Conservation (phyloP, 2,329 filamentous ascomycete species). For the Xylaria multiplex region DNA sequence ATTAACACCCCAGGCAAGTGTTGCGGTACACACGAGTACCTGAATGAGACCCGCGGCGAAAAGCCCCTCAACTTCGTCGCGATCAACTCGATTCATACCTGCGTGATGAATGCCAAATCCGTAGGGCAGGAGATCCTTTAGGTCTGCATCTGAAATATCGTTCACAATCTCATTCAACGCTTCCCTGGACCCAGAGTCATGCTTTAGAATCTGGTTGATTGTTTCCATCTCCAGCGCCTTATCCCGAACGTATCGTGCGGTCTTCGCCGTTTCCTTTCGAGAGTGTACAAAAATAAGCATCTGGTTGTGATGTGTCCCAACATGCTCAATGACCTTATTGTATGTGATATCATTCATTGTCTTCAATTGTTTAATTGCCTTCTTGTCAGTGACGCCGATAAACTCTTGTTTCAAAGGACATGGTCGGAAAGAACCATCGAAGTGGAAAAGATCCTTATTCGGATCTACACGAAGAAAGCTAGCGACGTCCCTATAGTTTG, state of each 20-base stretch:
- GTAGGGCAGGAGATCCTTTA: conserved; percentile 95
- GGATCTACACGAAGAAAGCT: conserved; percentile 93
- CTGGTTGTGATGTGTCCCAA: conserved; percentile 91
- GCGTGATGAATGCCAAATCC: conserved; percentile 99
- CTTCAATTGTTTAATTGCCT: conserved; percentile 98
- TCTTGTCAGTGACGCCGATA: conserved; percentile 95
- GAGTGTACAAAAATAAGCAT: conserved; percentile 99
- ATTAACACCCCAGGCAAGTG: conserved; percentile 99
- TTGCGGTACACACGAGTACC: conserved; percentile 96
- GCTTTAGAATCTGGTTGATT: conserved; percentile 92
- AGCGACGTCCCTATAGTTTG: conserved; percentile 95
- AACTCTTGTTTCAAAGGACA: conserved; percentile 97
- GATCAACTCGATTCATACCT: conserved; percentile 94
- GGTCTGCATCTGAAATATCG: conserved; percentile 81
- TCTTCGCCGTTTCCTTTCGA: conserved; percentile 97
- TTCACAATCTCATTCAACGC: conserved; percentile 87
- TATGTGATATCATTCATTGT: conserved; percentile 99
- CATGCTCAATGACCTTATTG: conserved; percentile 95
- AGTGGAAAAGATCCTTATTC: conserved; percentile 90
- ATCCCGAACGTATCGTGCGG: conserved; percentile 93
- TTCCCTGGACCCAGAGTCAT: conserved; percentile 90
- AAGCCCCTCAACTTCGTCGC: conserved; percentile 92
- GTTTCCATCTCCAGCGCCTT: conserved; percentile 97
- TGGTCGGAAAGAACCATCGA: conserved; percentile 91
- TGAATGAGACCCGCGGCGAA: conserved; percentile 92